Base-by-base conservation (phyloP, 768 basidiomycete species). In the Dictyophora rubrovolvata region DNA sequence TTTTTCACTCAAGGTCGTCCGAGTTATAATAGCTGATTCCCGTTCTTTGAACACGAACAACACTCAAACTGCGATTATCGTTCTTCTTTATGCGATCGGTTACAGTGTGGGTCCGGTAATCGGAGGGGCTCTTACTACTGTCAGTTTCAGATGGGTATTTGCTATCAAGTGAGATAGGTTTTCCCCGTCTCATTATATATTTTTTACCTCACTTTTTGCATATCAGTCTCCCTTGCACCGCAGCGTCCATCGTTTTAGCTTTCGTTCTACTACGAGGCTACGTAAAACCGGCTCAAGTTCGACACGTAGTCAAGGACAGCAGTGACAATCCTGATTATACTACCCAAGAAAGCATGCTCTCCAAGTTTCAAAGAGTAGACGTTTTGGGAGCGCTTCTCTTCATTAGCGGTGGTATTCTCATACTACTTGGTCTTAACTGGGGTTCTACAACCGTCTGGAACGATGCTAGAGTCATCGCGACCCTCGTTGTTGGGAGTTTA, bases 61-160 rank as follows among this genome's bases (percentile, higher is more conserved):
- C 53, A 56, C 70, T 59, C 78, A 80, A 62, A 70, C 70, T 52
- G 65, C 72, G 6, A 63, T 73, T 51, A 34, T 78, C n/a, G 74
- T 77, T 63, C 35, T 77, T 5, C 69, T 80, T 3, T 80, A 77
- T 64, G 54, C 70, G 0, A 56, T 77, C 48, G 77, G 79, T 0
- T 80, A 69, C 54, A 67, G 66, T 34, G 54, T 73, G 6, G 79
- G 79, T 1, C 80, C 79, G 0, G 65, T 74, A 48, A 72, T 79
- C 53, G 76, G 76, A 5, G 79, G 78, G 8, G 72, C 61, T 22
- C 65, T 80, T 14, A 66, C 74, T 1, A 61, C 65, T 1, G 65
- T 72, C 8, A 75, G 67, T 53, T 80, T 77, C 65, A 73, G 80
- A 20, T 81, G 79, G 80, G 73, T 81, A 16, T 81, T 80, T 60